Conservation (phyloP, 2,329 filamentous ascomycete species). For the Cytospora schulzeri region DNA sequence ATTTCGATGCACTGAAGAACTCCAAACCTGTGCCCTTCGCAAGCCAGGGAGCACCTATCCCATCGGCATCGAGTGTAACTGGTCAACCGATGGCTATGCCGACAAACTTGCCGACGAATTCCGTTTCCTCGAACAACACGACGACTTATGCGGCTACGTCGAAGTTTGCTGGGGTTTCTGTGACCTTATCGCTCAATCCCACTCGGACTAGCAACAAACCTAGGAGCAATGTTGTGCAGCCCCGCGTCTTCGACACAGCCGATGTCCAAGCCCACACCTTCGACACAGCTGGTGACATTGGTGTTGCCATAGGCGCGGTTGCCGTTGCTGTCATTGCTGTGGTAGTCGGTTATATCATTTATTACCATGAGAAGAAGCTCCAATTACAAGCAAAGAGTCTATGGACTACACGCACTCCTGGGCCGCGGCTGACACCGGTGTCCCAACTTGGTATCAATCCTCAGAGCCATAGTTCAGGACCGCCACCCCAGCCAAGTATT, state of each 20-base stretch:
- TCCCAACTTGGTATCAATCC: background rate
- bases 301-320: constrained; percentile 86
- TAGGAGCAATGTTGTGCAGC: too few species aligned
- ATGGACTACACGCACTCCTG: background rate
- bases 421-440: background rate
- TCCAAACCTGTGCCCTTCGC: background rate
- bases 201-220: too few species aligned
- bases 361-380: constrained; percentile 10
- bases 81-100: background rate
- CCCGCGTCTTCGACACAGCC: constrained; percentile 5
- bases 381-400: background rate
- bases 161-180: background rate
- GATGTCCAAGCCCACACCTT: too few species aligned
- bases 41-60: background rate
- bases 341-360: constrained; percentile 1
- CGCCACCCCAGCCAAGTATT: too few species aligned
- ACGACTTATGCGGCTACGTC: background rate
- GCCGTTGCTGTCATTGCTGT: constrained; percentile 70
- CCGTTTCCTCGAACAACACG: background rate
- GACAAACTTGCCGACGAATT: background rate
- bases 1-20: background rate
- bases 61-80: background rate
- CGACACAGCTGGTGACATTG: constrained; percentile 48
- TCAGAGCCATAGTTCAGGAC: background rate
- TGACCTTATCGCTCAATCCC: too few species aligned